Evolutionary conservation across 2,329 filamentous ascomycete species (phyloP), one percentile per base, ranked within the genome.

Genomic region (Pseudogymnoascus sp.): DNA sequence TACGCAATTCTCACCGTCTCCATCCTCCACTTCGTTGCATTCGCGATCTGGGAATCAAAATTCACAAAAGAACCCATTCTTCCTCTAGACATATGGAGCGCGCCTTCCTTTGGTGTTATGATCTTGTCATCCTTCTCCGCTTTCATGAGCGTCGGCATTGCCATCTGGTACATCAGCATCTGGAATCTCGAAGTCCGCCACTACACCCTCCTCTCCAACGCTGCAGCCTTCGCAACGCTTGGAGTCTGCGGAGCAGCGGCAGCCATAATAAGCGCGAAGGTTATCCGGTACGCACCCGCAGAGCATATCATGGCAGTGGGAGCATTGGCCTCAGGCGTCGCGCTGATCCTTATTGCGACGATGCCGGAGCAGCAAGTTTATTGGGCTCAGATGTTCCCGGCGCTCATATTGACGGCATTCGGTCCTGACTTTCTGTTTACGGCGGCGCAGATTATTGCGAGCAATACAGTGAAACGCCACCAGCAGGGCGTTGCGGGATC

Each of bases 371-470:
- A 63, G 2, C 69, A 71, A 35, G 11, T 23, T 16, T 45, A 45
- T 14, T 45, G 41, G 41, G 41, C 41, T 11, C 41, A 45, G 12
- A 14, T 45, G 41, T 45, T 45, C 12, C 41, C 41, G 1, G 41
- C 75, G 0, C 7, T n/a, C 6, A 26, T 45, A 26, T 26, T 45
- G 4, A 14, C 21, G 11, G 72, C 75, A 2, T 66, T 78, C 66
- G 79, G 77, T 31, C 78, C 79, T 0, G 81, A 83, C 63, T 76
- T 83, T 2, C 74, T 81, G 4, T 81, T 77, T 61, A 77, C 79
- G 0, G 78, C 78, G 0, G 79, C 79, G 0, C 79, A 83, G 63
- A 79, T 83, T 4, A 81, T 83, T 61, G 78, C 80, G 0, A 82
- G 80, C 61, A 81, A 83, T 62, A 76, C 75, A 0, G 80, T 83